Evolutionary conservation across 805 yeast species (phyloP).

Genomic region (Candida lessepsii): DNA sequence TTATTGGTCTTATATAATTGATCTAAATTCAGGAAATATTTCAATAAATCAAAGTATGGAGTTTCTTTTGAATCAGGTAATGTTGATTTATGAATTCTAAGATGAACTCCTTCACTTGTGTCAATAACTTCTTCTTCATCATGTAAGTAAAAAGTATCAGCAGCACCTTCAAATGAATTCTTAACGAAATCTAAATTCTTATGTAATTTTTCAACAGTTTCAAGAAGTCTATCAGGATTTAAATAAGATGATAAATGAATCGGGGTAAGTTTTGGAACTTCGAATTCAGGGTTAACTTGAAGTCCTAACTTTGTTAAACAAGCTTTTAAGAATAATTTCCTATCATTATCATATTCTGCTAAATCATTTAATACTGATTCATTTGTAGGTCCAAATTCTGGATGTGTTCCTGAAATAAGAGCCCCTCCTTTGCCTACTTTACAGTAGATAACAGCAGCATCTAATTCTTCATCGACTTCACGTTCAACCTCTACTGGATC

Average conservation of each 20-base stretch:
- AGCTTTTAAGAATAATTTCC: conserved; percentile 57
- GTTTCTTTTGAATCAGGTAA: conserved; percentile 55
- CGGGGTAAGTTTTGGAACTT: conserved; percentile 70
- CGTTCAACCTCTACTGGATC: conserved; percentile 51
- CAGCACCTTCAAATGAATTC: conserved; percentile 46
- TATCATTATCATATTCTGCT: conserved; percentile 39
- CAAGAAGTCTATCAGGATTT: conserved; percentile 27
- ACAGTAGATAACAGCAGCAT: conserved; percentile 74
- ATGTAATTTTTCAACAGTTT: conserved; percentile 34
- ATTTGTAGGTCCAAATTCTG: conserved; percentile 61
- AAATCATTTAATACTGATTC: conserved; percentile 36
- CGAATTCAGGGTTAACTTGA: conserved; percentile 55
- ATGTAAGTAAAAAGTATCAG: conserved; percentile 57
- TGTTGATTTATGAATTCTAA: conserved; percentile 43
- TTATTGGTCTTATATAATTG: conserved; percentile 19
- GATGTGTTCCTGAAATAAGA: conserved; percentile 81
- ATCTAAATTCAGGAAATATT: conserved; percentile 50
- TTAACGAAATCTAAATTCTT: conserved; percentile 35
- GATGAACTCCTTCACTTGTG: conserved; percentile 41
- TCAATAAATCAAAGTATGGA: conserved; percentile 67
- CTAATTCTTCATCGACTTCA: conserved; percentile 24
- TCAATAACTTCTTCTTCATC: conserved; percentile 26
- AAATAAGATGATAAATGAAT: conserved; percentile 49
- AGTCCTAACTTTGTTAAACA: conserved; percentile 63
- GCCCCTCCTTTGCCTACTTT: conserved; percentile 73